A percentile compares a stretch with the other conserved stretches of the same genome.
Evolutionary conservation across 768 basidiomycete genomes (phyloP).

Genomic region (Cystofilobasidium capitatum): DNA sequence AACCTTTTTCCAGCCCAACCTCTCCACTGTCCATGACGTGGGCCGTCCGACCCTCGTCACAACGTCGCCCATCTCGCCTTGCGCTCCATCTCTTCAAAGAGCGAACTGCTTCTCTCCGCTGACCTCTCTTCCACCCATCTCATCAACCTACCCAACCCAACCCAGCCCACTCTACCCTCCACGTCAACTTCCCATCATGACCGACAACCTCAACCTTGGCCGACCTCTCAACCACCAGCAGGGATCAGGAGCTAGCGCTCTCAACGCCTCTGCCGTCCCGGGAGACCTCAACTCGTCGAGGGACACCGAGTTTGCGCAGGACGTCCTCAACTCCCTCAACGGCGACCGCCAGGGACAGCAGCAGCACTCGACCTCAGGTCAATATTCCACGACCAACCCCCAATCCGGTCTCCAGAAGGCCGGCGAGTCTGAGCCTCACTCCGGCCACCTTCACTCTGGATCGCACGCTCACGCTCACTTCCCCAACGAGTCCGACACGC

Average conservation of each 20-base stretch:
- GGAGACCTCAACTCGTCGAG: not conserved
- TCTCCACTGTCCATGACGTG: not conserved
- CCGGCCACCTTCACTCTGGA: not conserved
- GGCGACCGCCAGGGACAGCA: not conserved
- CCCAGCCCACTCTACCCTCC: not conserved
- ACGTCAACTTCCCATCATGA: not conserved
- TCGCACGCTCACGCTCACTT: slow-evolving; percentile 4
- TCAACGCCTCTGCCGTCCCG: not conserved
- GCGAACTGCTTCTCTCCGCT: not conserved
- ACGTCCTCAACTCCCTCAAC: slow-evolving; percentile 2
- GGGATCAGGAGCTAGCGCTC: not conserved
- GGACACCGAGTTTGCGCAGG: not conserved
- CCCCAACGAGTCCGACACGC: slow-evolving; percentile 11
- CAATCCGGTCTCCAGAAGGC: not conserved
- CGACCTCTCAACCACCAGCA: not conserved
- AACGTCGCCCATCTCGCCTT: not conserved
- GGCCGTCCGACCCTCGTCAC: not conserved
- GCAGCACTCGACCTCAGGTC: not conserved
- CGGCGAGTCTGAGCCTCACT: slow-evolving; percentile 13
- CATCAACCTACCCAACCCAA: not conserved
- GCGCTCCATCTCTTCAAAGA: not conserved
- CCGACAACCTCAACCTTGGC: slow-evolving; percentile 9
- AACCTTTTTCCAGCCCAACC: not conserved
- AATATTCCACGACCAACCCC: slow-evolving; percentile 17
- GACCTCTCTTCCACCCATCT: not conserved